Conservation (phyloP, 495 filamentous ascomycete species). For the Neohortaea acidophila region DNA sequence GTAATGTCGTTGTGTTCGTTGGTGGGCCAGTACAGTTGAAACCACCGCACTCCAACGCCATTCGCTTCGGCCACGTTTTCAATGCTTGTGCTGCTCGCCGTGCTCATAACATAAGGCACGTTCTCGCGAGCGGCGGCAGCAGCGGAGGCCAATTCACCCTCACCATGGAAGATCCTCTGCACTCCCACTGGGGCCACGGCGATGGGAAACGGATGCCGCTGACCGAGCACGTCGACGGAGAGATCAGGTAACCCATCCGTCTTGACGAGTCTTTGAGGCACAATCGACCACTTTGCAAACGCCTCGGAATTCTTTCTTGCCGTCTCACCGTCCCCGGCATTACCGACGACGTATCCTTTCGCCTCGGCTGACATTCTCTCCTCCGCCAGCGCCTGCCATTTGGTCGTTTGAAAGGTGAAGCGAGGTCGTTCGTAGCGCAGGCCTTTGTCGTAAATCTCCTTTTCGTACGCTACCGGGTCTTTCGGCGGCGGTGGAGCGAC, state of each 20-base stretch:
- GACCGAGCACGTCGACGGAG: background rate
- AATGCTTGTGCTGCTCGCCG: slow-evolving; percentile 29
- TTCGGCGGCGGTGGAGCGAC: too few relatives aligned
- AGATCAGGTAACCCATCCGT: background rate
- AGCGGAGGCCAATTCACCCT: slow-evolving; percentile 35
- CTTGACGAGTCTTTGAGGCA: background rate
- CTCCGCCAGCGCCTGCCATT: slow-evolving; percentile 24
- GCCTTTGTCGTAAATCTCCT: slow-evolving; percentile 24
- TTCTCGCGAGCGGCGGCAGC: slow-evolving; percentile 36
- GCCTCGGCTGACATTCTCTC: slow-evolving; percentile 24
- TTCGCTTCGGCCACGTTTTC: slow-evolving; percentile 33
- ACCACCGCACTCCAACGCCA: slow-evolving; percentile 33
- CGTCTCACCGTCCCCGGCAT: slow-evolving; percentile 29
- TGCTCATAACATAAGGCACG: slow-evolving; percentile 40
- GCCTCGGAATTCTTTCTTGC: slow-evolving; percentile 27
- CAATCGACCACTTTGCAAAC: slow-evolving; percentile 29
- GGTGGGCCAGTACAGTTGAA: slow-evolving; percentile 54
- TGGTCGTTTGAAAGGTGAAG: slow-evolving; percentile 24
- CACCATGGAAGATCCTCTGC: slow-evolving; percentile 21
- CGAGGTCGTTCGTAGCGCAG: slow-evolving; percentile 23
- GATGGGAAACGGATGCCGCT: slow-evolving; percentile 9
- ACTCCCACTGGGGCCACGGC: slow-evolving; percentile 24
- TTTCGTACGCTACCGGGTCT: slow-evolving; percentile 16
- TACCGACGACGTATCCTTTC: slow-evolving; percentile 28
- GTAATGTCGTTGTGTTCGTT: slow-evolving; percentile 40